Evolutionary conservation across 2,329 filamentous ascomycete genomes (phyloP), one percentile per base, ranked within the genome.

Genomic region (Colletotrichum sp.): DNA sequence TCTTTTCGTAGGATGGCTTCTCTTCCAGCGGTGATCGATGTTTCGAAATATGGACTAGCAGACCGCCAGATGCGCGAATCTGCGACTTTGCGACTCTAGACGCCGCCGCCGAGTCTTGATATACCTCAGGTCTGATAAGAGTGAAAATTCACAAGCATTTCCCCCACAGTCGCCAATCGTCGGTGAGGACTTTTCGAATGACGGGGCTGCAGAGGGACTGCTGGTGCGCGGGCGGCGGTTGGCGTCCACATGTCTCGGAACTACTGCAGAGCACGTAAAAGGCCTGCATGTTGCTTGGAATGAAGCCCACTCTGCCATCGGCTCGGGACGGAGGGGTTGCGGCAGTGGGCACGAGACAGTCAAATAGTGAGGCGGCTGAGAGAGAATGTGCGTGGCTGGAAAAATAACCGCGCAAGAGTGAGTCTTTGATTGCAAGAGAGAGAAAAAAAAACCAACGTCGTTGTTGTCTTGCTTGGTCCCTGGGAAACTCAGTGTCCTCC

Each of bases 341-440:
- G 62, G 71, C 67, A 55, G 59, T 27, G 47, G 31, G 66, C 66
- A 47, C 51, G 27, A 67, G 65, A 43, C 33, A 33, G 16, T 29
- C 16, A 33, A 16, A 58, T 11, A 47, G 18, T 66, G 33, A 43
- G 18, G 29, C 47, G 21, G n/a, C 21, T n/a, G 43, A 38, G 13
- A 66, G 15, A 62, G 51, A 67, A 72, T 65, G 62, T 55, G 72
- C 72, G 57, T 74, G 72, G 72, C 68, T 74, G 72, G 72, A 47
- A 47, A 7, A 9, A 47, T 47, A 13, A 47, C 11, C 43, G 43
- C 43, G 43, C 43, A 47, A 47, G 43, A 47, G n/a, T 47, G 43
- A 47, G n/a, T 47, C 43, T 47, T 47, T 13, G 43, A 47, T 21
- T 4, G 43, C 43, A 21, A 12, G 18, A 21, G 43, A 47, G 43